These are phyloP conservation scores for Prunella vulgaris DNA, from an alignment of 257 asterid species.

Conservation along the genomic window DNA sequence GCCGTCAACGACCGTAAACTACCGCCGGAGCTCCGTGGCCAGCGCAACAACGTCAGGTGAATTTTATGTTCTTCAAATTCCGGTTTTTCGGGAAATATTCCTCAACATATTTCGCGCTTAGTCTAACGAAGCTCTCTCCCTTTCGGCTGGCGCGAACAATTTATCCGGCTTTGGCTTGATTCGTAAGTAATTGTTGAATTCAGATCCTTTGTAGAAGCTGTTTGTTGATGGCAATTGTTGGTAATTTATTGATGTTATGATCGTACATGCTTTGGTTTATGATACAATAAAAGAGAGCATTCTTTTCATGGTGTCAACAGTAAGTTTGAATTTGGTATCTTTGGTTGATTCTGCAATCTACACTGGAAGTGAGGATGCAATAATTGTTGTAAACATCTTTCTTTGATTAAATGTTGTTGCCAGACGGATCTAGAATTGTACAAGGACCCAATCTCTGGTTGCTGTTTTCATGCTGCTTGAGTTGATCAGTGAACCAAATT, in stretches of 20 bases:
- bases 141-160: not conserved
- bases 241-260: not conserved
- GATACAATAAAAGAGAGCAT: too few species aligned
- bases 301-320: not conserved
- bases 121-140: not conserved
- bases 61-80: not conserved
- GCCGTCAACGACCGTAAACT: constrained; percentile 76
- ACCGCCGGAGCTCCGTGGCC: constrained; percentile 93
- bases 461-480: not conserved
- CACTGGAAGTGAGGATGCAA: not conserved
- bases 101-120: not conserved
- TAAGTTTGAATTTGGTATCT: not conserved
- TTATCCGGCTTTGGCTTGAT: not conserved
- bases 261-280: not conserved
- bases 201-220: not conserved
- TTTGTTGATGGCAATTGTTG: not conserved
- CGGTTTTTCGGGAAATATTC: not conserved
- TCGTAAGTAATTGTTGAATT: not conserved
- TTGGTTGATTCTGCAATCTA: not conserved
- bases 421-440: too few species aligned
- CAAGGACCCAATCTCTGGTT: too few species aligned
- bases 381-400: not conserved
- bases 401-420: not conserved
- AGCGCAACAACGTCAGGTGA: constrained; percentile 70
- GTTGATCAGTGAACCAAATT: not conserved